Conservation (phyloP, 1,284 basidiomycete species). For the Serendipita sp. region DNA sequence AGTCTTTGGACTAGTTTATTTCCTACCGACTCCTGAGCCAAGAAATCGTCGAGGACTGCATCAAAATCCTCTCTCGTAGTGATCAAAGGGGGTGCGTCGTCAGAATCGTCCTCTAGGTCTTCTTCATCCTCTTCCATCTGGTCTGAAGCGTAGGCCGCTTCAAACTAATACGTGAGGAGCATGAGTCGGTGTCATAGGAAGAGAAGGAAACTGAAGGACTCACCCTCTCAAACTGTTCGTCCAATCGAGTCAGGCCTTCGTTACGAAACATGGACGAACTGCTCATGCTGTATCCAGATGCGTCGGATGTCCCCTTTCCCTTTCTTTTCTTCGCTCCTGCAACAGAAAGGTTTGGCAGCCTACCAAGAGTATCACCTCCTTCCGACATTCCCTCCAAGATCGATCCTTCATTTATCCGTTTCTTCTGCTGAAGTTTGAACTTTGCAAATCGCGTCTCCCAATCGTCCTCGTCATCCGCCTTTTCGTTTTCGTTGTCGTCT, state of each 20-base stretch:
- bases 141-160: conserved; percentile 36
- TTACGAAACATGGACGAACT: conserved; percentile 93
- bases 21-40: conserved; percentile 86
- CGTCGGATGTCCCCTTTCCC: conserved; percentile 64
- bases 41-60: conserved; percentile 15
- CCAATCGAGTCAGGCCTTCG: conserved; percentile 73
- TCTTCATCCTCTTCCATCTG: conserved; percentile 59
- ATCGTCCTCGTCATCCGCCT: conserved; percentile 19
- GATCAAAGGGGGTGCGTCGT: conserved; percentile 58
- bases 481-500: conserved; percentile 19
- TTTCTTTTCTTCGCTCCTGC: conserved; percentile 37
- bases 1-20: conserved; percentile 64
- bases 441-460: conserved; percentile 69
- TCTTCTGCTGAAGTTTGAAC: conserved; percentile 40
- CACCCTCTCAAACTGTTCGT: conserved; percentile 90
- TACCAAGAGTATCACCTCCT: conserved; percentile 66
- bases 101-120: conserved; percentile 33
- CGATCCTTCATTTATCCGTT: conserved; percentile 28
- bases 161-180: conserved; percentile 18
- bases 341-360: conserved; percentile 47
- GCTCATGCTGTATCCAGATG: conserved; percentile 91
- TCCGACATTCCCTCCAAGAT: conserved; percentile 47
- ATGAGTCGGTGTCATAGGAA: conserved; percentile 10
- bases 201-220: conserved; percentile 15
- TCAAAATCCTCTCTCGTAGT: background rate